Percentiles rank a stretch among this genome's conserved stretches.
These are phyloP conservation scores for Collybiopsis luxurians DNA, from an alignment of 768 basidiomycete species.

Conservation along the genomic window DNA sequence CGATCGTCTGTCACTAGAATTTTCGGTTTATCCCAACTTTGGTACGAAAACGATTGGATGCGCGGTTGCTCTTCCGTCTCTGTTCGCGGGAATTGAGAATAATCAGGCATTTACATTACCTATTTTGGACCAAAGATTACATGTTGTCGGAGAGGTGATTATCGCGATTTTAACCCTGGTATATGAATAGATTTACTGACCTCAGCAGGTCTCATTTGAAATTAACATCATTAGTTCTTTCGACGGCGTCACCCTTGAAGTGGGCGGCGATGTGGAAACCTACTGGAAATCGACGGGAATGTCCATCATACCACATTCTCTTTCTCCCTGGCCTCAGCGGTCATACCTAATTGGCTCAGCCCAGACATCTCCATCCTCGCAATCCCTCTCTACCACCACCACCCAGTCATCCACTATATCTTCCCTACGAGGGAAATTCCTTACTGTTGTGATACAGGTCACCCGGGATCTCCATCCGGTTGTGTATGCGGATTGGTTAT, in stretches of 20 bases:
- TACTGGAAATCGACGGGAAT: slow-evolving; percentile 92
- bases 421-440: slow-evolving; percentile 86
- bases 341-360: slow-evolving; percentile 51
- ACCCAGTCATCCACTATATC: slow-evolving; percentile 75
- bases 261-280: slow-evolving; percentile 93
- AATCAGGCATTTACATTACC: slow-evolving; percentile 63
- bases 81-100: slow-evolving; percentile 58
- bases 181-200: slow-evolving; percentile 10
- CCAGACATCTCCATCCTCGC: slow-evolving; percentile 71
- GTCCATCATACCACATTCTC: slow-evolving; percentile 42
- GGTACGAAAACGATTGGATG: slow-evolving; percentile 96
- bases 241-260: slow-evolving; percentile 87
- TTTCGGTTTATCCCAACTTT: slow-evolving; percentile 96
- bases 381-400: slow-evolving; percentile 43
- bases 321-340: slow-evolving; percentile 36
- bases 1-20: slow-evolving; percentile 75
- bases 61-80: slow-evolving; percentile 78
- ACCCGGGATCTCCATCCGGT: slow-evolving; percentile 93
- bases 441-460: slow-evolving; percentile 86
- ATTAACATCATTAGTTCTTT: slow-evolving; percentile 86
- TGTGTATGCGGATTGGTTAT: slow-evolving; percentile 67
- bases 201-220: slow-evolving; percentile 77
- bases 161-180: slow-evolving; percentile 2
- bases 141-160: slow-evolving; percentile 88
- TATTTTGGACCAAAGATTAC: slow-evolving; percentile 88